Conservation (phyloP, 2,329 filamentous ascomycete species). For the Ophiosphaerella korrae region DNA sequence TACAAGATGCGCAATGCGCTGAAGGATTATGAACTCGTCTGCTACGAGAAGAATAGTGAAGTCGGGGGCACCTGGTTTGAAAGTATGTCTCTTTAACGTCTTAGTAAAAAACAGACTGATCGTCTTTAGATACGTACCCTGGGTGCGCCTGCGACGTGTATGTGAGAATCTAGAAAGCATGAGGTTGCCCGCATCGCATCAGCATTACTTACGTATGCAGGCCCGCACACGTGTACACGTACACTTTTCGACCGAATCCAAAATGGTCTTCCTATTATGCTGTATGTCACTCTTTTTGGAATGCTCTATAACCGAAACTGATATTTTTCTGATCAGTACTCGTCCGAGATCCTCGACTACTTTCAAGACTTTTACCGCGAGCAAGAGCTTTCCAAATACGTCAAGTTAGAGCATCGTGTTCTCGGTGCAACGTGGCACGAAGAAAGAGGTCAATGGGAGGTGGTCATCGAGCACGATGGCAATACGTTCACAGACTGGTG, state of each 20-base stretch:
- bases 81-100: too few relatives aligned
- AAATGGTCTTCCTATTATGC: constrained; percentile 46
- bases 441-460: constrained; percentile 21
- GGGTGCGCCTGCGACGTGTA: constrained; percentile 18
- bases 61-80: constrained; percentile 2
- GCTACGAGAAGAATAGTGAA: constrained; percentile 4
- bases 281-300: background rate
- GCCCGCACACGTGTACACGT: constrained; percentile 41
- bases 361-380: constrained; percentile 41
- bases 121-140: constrained; percentile 35
- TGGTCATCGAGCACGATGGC: constrained; percentile 24
- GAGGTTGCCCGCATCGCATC: too few relatives aligned
- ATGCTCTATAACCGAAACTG: background rate
- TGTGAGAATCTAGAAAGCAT: background rate
- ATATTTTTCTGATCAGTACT: constrained; percentile 9
- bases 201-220: background rate
- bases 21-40: constrained; percentile 34
- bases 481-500: constrained; percentile 14
- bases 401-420: constrained; percentile 19
- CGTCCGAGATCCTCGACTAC: constrained; percentile 48
- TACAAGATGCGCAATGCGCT: constrained; percentile 51
- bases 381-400: constrained; percentile 36
- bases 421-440: constrained; percentile 27
- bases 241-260: constrained; percentile 48
- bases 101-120: too few relatives aligned